Conservation (phyloP, 2,329 filamentous ascomycete species). For the Didymella sp. region DNA sequence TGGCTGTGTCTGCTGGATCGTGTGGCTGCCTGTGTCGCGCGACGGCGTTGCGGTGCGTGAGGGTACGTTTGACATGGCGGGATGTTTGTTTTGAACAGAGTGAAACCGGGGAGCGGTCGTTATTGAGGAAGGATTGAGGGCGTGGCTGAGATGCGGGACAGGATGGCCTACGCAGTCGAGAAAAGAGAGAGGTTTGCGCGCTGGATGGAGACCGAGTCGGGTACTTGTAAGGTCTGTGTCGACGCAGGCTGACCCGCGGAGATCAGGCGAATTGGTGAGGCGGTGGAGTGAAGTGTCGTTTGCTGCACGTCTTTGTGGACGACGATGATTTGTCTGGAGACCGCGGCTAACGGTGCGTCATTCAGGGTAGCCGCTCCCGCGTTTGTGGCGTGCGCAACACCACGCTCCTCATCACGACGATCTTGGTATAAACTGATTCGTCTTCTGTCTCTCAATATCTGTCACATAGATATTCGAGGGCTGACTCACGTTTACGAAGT, state of each 20-base stretch:
- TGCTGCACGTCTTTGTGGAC: constrained; percentile 47
- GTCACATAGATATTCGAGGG: background rate
- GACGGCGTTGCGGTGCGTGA: constrained; percentile 32
- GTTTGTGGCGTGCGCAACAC: constrained; percentile 13
- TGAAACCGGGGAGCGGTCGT: background rate
- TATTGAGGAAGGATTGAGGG: background rate
- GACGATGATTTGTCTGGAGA: constrained; percentile 39
- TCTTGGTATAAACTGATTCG: background rate
- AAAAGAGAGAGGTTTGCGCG: background rate
- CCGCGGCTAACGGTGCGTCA: constrained; percentile 18
- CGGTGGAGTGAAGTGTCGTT: constrained; percentile 4
- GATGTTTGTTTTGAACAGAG: background rate
- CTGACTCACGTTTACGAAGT: background rate
- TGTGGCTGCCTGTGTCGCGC: constrained; percentile 32
- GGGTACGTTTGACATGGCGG: constrained; percentile 24
- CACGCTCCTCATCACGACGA: constrained; percentile 6
- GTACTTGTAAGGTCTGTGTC: background rate
- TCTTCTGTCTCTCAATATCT: background rate
- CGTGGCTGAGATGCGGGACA: constrained; percentile 9
- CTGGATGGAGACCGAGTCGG: background rate
- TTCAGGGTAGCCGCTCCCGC: constrained; percentile 9
- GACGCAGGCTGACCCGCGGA: background rate
- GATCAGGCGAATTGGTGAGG: background rate
- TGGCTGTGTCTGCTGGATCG: constrained; percentile 32
- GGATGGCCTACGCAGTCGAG: constrained; percentile 5